Evolutionary conservation across 805 yeast species (phyloP).

Genomic region (Candida rishiriensis): DNA sequence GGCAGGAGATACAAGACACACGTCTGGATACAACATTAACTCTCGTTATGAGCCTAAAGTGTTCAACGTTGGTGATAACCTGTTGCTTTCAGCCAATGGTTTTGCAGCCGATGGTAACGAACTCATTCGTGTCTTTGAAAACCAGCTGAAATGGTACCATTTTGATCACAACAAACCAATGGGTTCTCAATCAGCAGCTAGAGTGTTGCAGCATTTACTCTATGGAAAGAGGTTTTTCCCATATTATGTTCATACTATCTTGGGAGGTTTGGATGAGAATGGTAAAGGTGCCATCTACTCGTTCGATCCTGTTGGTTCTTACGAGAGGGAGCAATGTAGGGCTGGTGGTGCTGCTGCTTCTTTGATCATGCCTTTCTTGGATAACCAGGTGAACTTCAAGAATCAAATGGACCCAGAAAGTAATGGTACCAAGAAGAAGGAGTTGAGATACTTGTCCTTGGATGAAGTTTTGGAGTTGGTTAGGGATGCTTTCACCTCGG

Average conservation of each 20-base stretch:
- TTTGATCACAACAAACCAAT: slow-evolving; percentile 78
- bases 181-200: slow-evolving; percentile 71
- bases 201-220: slow-evolving; percentile 82
- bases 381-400: slow-evolving; percentile 93
- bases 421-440: slow-evolving; percentile 60
- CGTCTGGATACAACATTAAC: slow-evolving; percentile 89
- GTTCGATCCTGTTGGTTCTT: slow-evolving; percentile 96
- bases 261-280: slow-evolving; percentile 87
- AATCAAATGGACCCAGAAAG: slow-evolving; percentile 84
- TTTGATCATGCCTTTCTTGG: slow-evolving; percentile 94
- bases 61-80: slow-evolving; percentile 80
- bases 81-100: slow-evolving; percentile 89
- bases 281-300: slow-evolving; percentile 96
- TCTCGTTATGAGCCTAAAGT: slow-evolving; percentile 91
- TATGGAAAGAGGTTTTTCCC: slow-evolving; percentile 96
- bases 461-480: slow-evolving; percentile 88
- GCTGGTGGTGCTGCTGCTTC: slow-evolving; percentile 98
- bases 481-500: slow-evolving; percentile 91
- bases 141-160: slow-evolving; percentile 84
- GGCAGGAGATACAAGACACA: slow-evolving; percentile 98
- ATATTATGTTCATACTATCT: slow-evolving; percentile 89
- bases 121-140: slow-evolving; percentile 67
- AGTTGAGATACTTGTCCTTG: slow-evolving; percentile 58
- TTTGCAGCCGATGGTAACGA: slow-evolving; percentile 94
- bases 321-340: slow-evolving; percentile 94